phyloP scores from a whole-genome alignment of 2,329 filamentous ascomycete genomes.

The Zymoseptoria crescenta region DNA sequence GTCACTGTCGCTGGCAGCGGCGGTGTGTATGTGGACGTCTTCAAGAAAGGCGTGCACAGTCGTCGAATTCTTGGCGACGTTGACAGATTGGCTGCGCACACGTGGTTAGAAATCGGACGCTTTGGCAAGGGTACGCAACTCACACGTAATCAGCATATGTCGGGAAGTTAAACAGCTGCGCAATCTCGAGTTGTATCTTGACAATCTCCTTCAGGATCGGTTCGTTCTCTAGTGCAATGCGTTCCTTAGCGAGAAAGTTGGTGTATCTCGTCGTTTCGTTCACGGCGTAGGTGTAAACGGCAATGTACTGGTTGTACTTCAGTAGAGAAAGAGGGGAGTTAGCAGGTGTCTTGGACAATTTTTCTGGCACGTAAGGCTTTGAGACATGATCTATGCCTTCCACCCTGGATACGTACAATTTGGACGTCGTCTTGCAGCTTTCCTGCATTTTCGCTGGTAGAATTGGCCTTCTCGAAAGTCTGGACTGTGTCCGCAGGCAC shows the following conservation, averaged over 20 bases:
- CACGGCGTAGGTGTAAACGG: neutral
- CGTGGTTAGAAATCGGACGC: too few relatives aligned
- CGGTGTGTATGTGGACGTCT: neutral
- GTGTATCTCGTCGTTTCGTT: neutral
- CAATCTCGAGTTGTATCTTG: constrained; percentile 1
- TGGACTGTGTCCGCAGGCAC: constrained; percentile 61
- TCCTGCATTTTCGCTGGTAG: constrained; percentile 59
- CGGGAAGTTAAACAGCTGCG: constrained; percentile 1
- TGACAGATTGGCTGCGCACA: too few relatives aligned
- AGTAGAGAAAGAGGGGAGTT: neutral
- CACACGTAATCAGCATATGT: neutral
- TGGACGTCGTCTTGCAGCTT: constrained; percentile 43
- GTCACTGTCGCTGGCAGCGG: neutral
- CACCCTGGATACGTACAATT: neutral
- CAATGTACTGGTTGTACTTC: neutral
- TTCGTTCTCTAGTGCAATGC: neutral
- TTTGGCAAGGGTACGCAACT: neutral
- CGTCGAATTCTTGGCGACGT: constrained; percentile 2
- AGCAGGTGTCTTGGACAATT: neutral
- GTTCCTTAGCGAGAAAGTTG: neutral
- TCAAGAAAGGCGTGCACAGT: constrained; percentile 1
- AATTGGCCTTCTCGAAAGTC: constrained; percentile 54
- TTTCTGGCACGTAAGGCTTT: neutral
- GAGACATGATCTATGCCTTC: neutral
- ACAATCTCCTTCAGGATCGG: constrained; percentile 1